Conservation (phyloP, 345 rosid genomes). For the Microcos paniculata region DNA sequence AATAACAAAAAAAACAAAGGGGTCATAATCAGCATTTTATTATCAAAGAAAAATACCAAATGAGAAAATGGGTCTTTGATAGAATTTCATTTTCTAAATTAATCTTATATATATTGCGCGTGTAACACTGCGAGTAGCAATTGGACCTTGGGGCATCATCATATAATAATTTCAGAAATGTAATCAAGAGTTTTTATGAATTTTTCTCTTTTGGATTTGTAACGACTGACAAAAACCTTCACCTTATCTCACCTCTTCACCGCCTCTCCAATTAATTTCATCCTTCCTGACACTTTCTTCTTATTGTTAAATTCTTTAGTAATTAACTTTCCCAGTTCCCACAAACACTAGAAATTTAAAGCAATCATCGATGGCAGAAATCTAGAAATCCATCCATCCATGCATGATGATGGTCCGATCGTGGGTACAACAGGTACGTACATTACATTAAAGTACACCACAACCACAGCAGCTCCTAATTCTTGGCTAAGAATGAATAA, state of each 20-base stretch:
- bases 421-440: background rate
- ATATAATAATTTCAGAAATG: background rate
- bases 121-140: background rate
- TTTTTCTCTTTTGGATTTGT: background rate
- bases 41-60: too few species aligned
- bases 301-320: background rate
- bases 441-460: background rate
- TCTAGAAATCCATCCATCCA: background rate
- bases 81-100: too few species aligned
- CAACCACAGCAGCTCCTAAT: background rate
- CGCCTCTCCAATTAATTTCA: slow-evolving; percentile 9
- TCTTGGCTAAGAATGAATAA: background rate
- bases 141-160: background rate
- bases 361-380: slow-evolving; percentile 23
- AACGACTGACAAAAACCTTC: background rate
- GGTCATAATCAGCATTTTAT: too few species aligned
- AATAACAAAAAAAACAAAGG: too few species aligned
- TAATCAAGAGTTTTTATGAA: background rate
- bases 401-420: background rate
- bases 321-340: background rate
- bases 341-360: background rate
- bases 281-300: background rate
- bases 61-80: too few species aligned
- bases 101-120: background rate
- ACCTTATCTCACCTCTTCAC: slow-evolving; percentile 8